phyloP scores from a whole-genome alignment of 257 asterid species.

The Solanum lignicaule region DNA sequence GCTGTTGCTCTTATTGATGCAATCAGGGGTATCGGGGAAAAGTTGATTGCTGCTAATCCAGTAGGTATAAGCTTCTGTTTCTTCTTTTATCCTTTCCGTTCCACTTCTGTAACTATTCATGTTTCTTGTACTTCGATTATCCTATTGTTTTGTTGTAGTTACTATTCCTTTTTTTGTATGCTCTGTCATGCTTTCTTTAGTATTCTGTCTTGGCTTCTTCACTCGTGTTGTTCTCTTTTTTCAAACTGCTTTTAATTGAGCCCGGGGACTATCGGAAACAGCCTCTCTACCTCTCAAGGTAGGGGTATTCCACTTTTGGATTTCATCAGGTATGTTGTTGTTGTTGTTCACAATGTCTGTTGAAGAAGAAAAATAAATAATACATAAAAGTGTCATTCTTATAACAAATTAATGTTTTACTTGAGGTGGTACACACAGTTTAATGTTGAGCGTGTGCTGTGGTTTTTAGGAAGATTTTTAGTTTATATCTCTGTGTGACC shows the following conservation, averaged over 20 bases:
- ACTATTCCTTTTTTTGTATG: not conserved
- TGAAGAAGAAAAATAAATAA: not conserved
- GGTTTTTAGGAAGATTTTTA: not conserved
- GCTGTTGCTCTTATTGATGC: slow-evolving; percentile 83
- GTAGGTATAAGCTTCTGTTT: slow-evolving; percentile 39
- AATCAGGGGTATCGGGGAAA: slow-evolving; percentile 71
- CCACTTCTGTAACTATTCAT: not conserved
- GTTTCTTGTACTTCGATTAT: not conserved
- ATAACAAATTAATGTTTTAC: not conserved
- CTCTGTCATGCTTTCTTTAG: not conserved
- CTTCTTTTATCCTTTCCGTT: not conserved
- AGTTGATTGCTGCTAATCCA: slow-evolving; percentile 77
- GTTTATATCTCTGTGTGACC: not conserved
- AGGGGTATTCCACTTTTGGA: not conserved
- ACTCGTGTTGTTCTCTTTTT: not conserved
- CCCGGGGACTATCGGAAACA: not conserved
- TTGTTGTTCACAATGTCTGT: not conserved
- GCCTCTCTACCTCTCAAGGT: not conserved
- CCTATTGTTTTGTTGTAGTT: not conserved
- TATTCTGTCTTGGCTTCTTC: not conserved
- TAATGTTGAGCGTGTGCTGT: not conserved
- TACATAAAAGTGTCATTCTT: not conserved
- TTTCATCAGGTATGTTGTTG: not conserved
- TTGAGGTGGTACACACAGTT: not conserved
- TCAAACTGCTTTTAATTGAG: not conserved